Evolutionary conservation across 257 asterid species (phyloP).

Genomic region (Solanum habrochaites): DNA sequence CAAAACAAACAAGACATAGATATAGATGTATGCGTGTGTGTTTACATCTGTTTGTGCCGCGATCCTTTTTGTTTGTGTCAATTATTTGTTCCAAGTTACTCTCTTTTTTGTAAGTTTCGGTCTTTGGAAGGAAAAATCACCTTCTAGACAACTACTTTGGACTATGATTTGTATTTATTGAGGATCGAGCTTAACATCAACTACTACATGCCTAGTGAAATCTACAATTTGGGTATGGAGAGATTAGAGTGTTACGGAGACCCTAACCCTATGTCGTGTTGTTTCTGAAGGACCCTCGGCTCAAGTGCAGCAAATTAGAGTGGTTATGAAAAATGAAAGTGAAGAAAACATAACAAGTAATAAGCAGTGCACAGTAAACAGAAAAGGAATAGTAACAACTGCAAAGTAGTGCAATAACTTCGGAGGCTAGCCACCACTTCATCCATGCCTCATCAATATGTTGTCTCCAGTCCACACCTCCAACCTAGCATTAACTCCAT

Average conservation of each 20-base stretch:
- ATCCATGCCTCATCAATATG: not conserved
- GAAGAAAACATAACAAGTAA: not conserved
- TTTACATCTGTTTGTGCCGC: not conserved
- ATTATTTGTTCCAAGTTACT: not conserved
- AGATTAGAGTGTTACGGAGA: not conserved
- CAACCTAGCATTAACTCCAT: not conserved
- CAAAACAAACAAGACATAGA: not conserved
- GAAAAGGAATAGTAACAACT: not conserved
- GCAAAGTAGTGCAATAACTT: not conserved
- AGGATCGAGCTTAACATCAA: not conserved
- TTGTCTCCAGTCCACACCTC: not conserved
- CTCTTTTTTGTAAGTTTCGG: not conserved
- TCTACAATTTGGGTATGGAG: not conserved
- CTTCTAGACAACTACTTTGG: not conserved
- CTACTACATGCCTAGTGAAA: not conserved
- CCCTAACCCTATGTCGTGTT: not conserved
- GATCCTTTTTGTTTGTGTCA: not conserved
- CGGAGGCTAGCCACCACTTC: not conserved
- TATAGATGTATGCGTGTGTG: not conserved
- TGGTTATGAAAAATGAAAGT: not conserved
- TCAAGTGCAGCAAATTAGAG: not conserved
- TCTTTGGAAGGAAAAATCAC: not conserved
- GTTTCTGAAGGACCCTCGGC: not conserved
- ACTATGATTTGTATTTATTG: not conserved
- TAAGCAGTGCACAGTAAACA: not conserved